Percentiles rank a stretch among this genome's conserved stretches.
Conservation (phyloP, 495 filamentous ascomycete genomes). For the Wilcoxina mikolae region DNA sequence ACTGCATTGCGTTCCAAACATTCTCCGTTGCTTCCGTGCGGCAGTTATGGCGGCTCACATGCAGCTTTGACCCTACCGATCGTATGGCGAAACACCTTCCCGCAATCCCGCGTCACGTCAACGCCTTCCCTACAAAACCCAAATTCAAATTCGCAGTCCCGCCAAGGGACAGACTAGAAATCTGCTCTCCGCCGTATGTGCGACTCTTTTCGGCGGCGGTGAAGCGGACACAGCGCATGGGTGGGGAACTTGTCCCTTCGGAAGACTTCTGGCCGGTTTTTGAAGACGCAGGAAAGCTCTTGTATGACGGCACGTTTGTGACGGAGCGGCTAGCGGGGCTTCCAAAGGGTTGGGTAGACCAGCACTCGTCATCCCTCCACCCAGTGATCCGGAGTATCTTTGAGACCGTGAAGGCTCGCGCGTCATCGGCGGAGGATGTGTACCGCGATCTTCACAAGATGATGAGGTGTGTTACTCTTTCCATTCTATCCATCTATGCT, state of each 20-base stretch:
- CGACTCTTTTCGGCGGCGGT: constrained; percentile 36
- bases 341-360: constrained; percentile 33
- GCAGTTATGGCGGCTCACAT: constrained; percentile 40
- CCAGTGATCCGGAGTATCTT: constrained; percentile 43
- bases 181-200: constrained; percentile 35
- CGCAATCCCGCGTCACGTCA: constrained; percentile 27
- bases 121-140: constrained; percentile 38
- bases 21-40: constrained; percentile 37
- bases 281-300: constrained; percentile 39
- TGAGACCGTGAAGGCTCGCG: constrained; percentile 32
- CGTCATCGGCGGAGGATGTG: constrained; percentile 39
- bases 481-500: background rate
- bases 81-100: constrained; percentile 1
- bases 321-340: constrained; percentile 41
- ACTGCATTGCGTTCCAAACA: constrained; percentile 47
- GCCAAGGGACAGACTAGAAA: constrained; percentile 33
- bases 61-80: constrained; percentile 36
- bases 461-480: constrained; percentile 4
- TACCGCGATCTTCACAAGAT: constrained; percentile 35
- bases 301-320: constrained; percentile 44
- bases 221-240: constrained; percentile 32
- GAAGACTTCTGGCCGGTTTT: constrained; percentile 42
- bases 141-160: constrained; percentile 43
- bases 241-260: constrained; percentile 27
- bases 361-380: constrained; percentile 34